Conservation (phyloP, 164 flowering plant genomes). For the Tetrastigma voinierianum region DNA sequence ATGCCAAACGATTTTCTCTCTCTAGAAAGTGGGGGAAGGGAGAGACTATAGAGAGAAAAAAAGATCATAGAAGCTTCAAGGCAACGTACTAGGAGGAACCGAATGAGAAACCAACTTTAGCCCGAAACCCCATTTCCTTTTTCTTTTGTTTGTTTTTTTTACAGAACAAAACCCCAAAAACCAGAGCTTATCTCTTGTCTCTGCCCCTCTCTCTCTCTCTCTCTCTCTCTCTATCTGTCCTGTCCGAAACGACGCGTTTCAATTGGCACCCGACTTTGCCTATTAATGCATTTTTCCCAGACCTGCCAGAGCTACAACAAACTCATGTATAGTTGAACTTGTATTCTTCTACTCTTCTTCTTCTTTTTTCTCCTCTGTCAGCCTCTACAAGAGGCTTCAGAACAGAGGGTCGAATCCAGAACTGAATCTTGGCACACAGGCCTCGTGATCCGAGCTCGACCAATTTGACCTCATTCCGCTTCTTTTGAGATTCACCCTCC, state of each 20-base stretch:
- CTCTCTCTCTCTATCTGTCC: not conserved
- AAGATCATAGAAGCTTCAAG: conserved; percentile 8
- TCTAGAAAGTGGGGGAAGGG: not conserved
- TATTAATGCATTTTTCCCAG: not conserved
- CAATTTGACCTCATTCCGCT: conserved; percentile 30
- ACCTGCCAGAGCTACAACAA: conserved; percentile 1
- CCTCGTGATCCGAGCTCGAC: conserved; percentile 21
- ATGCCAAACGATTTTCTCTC: not conserved
- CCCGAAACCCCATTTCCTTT: not conserved
- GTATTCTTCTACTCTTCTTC: conserved; percentile 16
- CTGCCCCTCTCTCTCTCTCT: not conserved
- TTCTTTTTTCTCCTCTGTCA: conserved; percentile 22
- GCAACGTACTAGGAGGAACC: conserved; percentile 10
- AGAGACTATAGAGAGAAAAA: not conserved
- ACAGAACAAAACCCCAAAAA: not conserved
- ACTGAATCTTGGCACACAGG: too few relatives aligned
- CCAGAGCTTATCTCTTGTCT: not conserved
- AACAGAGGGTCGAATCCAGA: conserved; percentile 6
- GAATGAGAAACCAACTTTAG: not conserved
- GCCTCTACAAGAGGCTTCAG: conserved; percentile 20
- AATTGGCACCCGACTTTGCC: conserved; percentile 33
- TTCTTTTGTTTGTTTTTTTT: too few relatives aligned
- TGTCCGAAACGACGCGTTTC: conserved; percentile 24
- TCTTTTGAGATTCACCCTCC: conserved; percentile 47
- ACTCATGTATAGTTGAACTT: conserved; percentile 23